Evolutionary conservation across 2,329 filamentous ascomycete genomes (phyloP).

Genomic region (Penicillium freii): DNA sequence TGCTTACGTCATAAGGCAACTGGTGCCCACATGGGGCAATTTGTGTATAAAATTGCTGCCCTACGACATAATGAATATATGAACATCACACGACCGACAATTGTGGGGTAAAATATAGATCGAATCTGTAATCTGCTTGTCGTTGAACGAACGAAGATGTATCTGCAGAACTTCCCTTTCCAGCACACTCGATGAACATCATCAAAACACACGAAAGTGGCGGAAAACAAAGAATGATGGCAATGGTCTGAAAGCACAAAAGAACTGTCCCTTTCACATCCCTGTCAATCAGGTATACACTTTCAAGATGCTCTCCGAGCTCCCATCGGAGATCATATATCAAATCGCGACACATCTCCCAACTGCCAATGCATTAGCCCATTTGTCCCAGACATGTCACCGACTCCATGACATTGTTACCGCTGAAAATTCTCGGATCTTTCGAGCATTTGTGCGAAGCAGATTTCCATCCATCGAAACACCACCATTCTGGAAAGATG

Average conservation of each 20-base stretch:
- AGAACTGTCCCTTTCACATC: no score
- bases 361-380: constrained; percentile 45
- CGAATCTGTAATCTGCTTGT: neutral
- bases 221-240: neutral
- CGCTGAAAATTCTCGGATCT: constrained; percentile 50
- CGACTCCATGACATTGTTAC: constrained; percentile 47
- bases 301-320: constrained; percentile 31
- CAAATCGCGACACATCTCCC: constrained; percentile 45
- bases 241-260: neutral
- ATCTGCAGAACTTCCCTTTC: neutral
- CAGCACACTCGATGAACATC: neutral
- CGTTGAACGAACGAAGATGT: neutral
- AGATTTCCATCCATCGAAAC: constrained; percentile 49
- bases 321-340: constrained; percentile 47
- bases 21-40: neutral
- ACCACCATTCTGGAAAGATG: constrained; percentile 48
- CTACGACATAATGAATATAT: neutral
- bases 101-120: neutral
- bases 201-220: neutral
- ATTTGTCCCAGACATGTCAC: constrained; percentile 48
- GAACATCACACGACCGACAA: neutral
- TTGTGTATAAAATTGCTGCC: neutral
- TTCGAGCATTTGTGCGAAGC: constrained; percentile 47
- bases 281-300: neutral
- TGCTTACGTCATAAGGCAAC: constrained; percentile 5